Percentiles rank a stretch among this genome's conserved stretches.
Conservation (phyloP, 2,329 filamentous ascomycete genomes). For the Escovopsis sp. region DNA sequence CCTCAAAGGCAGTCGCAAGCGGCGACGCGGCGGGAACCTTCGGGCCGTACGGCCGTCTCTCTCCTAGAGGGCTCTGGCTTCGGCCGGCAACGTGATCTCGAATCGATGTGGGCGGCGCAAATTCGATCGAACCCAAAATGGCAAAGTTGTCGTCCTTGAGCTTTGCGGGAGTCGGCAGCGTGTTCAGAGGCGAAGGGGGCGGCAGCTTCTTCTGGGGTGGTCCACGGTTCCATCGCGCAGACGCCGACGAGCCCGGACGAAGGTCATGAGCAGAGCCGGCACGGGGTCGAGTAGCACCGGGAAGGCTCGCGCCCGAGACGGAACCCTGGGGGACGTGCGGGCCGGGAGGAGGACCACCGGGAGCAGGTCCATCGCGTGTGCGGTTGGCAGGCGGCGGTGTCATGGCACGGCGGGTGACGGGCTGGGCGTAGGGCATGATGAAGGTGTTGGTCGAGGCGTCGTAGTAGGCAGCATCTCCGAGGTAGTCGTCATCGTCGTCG, state of each 20-base stretch:
- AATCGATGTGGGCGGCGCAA: constrained; percentile 62
- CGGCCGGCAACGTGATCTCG: constrained; percentile 56
- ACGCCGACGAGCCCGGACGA: constrained; percentile 49
- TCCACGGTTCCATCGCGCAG: constrained; percentile 32
- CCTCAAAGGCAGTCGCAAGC: constrained; percentile 71
- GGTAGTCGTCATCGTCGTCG: constrained; percentile 58
- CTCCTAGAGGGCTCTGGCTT: constrained; percentile 48
- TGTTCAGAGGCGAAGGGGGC: constrained; percentile 58
- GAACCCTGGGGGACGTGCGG: constrained; percentile 32
- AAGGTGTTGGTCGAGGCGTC: constrained; percentile 56
- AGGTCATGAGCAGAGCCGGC: constrained; percentile 27
- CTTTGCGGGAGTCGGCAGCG: constrained; percentile 73
- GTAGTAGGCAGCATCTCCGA: constrained; percentile 50
- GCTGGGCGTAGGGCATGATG: constrained; percentile 72
- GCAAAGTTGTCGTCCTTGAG: constrained; percentile 70
- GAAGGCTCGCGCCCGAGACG: constrained; percentile 32
- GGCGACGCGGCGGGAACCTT: constrained; percentile 61
- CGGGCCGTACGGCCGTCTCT: constrained; percentile 60
- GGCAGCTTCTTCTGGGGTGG: constrained; percentile 37
- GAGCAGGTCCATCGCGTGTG: constrained; percentile 23
- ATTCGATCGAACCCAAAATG: constrained; percentile 56
- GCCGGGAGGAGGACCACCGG: constrained; percentile 13
- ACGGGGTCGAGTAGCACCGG: constrained; percentile 34
- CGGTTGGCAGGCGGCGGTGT: constrained; percentile 64
- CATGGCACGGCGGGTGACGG: constrained; percentile 81